These are phyloP conservation scores for Candida ipomoeae DNA, from an alignment of 805 yeast species.

Conservation along the genomic window DNA sequence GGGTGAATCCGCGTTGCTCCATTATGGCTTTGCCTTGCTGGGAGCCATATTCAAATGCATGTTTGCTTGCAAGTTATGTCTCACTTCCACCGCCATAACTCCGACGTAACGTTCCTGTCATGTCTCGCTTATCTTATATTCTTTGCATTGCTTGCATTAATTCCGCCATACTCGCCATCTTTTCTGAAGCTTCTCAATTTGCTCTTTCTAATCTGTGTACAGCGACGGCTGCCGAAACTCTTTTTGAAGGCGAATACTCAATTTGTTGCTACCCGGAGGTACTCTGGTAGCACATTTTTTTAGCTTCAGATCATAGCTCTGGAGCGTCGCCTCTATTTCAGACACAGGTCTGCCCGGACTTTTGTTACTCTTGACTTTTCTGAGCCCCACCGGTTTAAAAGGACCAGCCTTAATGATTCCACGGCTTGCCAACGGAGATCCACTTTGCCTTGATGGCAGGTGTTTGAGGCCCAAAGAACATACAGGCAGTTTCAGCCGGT, in stretches of 20 bases:
- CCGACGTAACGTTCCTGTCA: background rate
- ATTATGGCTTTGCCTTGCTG: background rate
- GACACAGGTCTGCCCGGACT: background rate
- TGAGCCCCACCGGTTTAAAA: constrained; percentile 1
- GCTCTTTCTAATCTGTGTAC: background rate
- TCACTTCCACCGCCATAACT: background rate
- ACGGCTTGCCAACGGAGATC: background rate
- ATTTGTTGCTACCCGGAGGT: constrained; percentile 11
- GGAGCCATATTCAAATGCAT: background rate
- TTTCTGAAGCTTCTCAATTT: background rate
- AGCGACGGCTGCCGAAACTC: constrained; percentile 2
- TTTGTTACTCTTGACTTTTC: background rate
- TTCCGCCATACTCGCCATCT: background rate
- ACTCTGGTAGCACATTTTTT: background rate
- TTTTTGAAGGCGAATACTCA: constrained; percentile 5
- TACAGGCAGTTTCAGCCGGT: background rate
- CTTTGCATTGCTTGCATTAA: background rate
- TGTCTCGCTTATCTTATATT: background rate
- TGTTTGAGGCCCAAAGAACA: background rate
- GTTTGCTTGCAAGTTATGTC: background rate
- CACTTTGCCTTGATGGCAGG: background rate
- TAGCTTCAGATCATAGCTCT: background rate
- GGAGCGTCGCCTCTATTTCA: constrained; percentile 4
- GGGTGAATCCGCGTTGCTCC: background rate
- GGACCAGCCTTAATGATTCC: background rate